phyloP scores from a whole-genome alignment of 2,329 filamentous ascomycete genomes.

The Xylaria sp. region DNA sequence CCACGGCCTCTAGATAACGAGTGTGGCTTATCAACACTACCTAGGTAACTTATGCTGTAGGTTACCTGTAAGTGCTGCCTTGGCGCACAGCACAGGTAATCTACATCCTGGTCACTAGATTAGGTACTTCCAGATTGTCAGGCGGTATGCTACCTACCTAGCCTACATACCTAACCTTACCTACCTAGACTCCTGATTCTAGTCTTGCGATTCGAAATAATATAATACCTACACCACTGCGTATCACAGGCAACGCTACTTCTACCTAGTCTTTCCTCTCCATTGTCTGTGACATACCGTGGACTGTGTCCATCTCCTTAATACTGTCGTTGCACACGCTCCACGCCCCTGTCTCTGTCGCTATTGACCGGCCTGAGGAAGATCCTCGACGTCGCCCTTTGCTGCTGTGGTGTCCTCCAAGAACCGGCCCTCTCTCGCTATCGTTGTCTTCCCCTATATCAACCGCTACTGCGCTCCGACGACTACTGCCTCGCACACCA shows the following conservation, averaged over 20 bases:
- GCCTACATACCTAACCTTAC: not conserved
- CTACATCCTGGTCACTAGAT: not conserved
- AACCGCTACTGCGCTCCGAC: not conserved
- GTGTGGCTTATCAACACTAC: not conserved
- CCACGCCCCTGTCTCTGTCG: conserved; percentile 14
- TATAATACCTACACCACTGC: conserved; percentile 21
- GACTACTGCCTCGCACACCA: not conserved
- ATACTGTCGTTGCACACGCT: conserved; percentile 22
- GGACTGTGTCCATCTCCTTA: conserved; percentile 35
- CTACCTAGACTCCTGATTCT: conserved; percentile 34
- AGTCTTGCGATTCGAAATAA: conserved; percentile 37
- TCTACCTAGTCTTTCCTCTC: conserved; percentile 22
- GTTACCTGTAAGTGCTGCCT: not conserved
- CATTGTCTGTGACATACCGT: conserved; percentile 28
- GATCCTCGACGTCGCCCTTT: conserved; percentile 3
- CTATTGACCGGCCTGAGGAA: not conserved
- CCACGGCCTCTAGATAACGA: not conserved
- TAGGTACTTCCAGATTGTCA: conserved; percentile 11
- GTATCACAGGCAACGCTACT: conserved; percentile 30
- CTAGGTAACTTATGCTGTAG: not conserved
- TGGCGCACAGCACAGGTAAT: conserved; percentile 25
- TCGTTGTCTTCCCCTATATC: not conserved
- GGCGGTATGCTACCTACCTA: conserved; percentile 21
- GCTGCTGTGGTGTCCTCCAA: conserved; percentile 4
- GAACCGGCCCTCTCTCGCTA: conserved; percentile 3